A percentile compares a stretch with the other conserved stretches of the same genome.
Conservation (phyloP, 805 yeast species). For the Candida caryicola region DNA sequence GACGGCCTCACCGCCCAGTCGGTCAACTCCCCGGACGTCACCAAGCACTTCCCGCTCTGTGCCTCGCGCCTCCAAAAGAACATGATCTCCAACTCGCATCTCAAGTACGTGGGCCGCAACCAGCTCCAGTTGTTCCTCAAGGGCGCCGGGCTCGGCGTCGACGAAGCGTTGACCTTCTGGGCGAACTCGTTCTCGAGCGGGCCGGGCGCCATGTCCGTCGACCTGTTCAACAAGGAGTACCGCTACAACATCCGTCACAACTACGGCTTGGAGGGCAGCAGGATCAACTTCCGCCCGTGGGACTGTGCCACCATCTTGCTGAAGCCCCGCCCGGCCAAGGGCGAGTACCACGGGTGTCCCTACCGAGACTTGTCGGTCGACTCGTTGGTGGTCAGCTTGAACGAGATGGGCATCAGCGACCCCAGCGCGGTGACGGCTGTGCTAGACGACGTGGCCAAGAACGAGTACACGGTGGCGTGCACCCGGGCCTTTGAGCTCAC, state of each 20-base stretch:
- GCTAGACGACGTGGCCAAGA: slow-evolving; percentile 61
- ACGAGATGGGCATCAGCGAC: slow-evolving; percentile 63
- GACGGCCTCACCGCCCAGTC: slow-evolving; percentile 58
- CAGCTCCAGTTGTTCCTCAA: slow-evolving; percentile 83
- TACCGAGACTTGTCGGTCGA: slow-evolving; percentile 75
- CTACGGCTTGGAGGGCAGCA: slow-evolving; percentile 89
- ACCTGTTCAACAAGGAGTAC: slow-evolving; percentile 84
- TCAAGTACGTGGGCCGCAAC: slow-evolving; percentile 79
- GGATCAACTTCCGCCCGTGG: slow-evolving; percentile 83
- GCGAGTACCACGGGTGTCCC: slow-evolving; percentile 91
- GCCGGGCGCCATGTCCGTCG: slow-evolving; percentile 52
- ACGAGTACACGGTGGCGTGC: slow-evolving; percentile 83
- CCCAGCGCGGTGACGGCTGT: slow-evolving; percentile 56
- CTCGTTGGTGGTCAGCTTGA: slow-evolving; percentile 52
- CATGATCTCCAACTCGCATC: slow-evolving; percentile 62
- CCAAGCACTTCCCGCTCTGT: slow-evolving; percentile 79
- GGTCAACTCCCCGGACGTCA: slow-evolving; percentile 52
- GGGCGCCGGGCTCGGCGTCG: slow-evolving; percentile 83
- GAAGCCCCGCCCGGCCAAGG: slow-evolving; percentile 64
- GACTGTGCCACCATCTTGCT: slow-evolving; percentile 75
- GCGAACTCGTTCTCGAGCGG: slow-evolving; percentile 61
- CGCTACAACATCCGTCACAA: slow-evolving; percentile 82
- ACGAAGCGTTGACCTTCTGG: slow-evolving; percentile 90
- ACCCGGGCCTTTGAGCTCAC: slow-evolving; percentile 82
- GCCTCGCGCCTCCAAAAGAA: slow-evolving; percentile 63